These are phyloP conservation scores for Corynascus novoguineensis DNA, from an alignment of 495 filamentous ascomycete species.

Conservation along the genomic window DNA sequence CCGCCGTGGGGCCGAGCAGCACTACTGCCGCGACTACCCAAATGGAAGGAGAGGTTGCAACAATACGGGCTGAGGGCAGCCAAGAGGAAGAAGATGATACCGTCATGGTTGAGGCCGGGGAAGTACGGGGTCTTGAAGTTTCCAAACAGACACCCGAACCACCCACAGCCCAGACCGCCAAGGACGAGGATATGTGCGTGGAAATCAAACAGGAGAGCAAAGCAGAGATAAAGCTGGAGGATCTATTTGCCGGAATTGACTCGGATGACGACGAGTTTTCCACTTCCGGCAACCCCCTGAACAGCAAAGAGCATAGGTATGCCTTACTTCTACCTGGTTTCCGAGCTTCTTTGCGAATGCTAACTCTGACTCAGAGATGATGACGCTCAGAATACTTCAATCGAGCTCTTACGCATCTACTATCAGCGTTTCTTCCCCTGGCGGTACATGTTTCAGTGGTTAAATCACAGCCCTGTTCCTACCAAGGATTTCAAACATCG, in stretches of 20 bases:
- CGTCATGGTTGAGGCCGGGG: constrained; percentile 19
- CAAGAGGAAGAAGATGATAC: constrained; percentile 14
- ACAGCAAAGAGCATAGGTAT: constrained; percentile 28
- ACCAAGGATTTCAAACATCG: constrained; percentile 84
- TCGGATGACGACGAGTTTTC: constrained; percentile 77
- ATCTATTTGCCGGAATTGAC: constrained; percentile 71
- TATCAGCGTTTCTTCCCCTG: constrained; percentile 97
- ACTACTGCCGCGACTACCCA: background rate
- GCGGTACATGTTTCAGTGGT: constrained; percentile 93
- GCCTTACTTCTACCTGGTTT: background rate
- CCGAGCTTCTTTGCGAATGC: background rate
- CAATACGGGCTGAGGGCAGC: background rate
- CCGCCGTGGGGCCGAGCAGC: background rate
- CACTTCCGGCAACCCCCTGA: constrained; percentile 35
- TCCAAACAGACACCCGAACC: background rate
- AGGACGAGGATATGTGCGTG: constrained; percentile 3
- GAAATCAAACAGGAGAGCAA: constrained; percentile 26
- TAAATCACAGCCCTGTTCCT: constrained; percentile 86
- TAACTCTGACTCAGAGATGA: constrained; percentile 19
- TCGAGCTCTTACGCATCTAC: constrained; percentile 80
- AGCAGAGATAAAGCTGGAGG: constrained; percentile 65
- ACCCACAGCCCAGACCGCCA: background rate
- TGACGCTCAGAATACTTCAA: constrained; percentile 50
- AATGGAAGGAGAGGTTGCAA: constrained; percentile 14
- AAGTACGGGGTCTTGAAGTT: background rate